A percentile compares a stretch with the other conserved stretches of the same genome.
These are phyloP conservation scores for Leishmania tarentolae DNA, from an alignment of 208 protist species.

Conservation along the genomic window DNA sequence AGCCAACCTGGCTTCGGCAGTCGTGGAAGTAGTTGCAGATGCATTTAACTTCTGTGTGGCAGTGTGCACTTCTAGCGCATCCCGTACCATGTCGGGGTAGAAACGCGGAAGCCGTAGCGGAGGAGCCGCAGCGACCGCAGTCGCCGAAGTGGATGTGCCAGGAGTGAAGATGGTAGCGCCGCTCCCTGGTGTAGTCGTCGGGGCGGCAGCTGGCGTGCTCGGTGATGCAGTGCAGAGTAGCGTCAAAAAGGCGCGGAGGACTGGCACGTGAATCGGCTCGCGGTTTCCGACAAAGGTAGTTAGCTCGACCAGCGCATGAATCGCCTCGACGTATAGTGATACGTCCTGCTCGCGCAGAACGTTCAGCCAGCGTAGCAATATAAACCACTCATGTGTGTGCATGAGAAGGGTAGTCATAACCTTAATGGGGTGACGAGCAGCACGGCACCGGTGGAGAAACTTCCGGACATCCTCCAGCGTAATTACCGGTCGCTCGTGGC, in stretches of 20 bases:
- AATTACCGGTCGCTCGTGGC: constrained; percentile 62
- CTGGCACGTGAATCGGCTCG: constrained; percentile 78
- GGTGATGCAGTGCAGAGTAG: constrained; percentile 21
- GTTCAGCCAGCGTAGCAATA: constrained; percentile 64
- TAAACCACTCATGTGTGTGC: constrained; percentile 78
- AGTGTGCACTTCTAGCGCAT: constrained; percentile 40
- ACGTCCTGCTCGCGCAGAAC: constrained; percentile 30
- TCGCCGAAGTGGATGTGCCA: not conserved
- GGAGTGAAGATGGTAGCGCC: not conserved
- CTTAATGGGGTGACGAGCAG: constrained; percentile 52
- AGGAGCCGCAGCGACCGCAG: not conserved
- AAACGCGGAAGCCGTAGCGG: constrained; percentile 31
- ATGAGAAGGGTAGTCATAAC: constrained; percentile 79
- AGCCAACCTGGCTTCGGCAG: constrained; percentile 8
- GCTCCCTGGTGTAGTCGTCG: constrained; percentile 1
- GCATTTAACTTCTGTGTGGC: not conserved
- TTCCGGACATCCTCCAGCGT: constrained; percentile 61
- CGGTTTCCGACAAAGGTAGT: constrained; percentile 85
- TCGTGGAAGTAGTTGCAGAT: not conserved
- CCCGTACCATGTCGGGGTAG: constrained; percentile 65
- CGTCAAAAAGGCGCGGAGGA: constrained; percentile 69
- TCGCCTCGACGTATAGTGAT: constrained; percentile 45
- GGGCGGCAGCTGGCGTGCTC: constrained; percentile 3
- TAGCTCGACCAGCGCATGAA: constrained; percentile 75
- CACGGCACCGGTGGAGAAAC: constrained; percentile 73